phyloP scores from a whole-genome alignment of 371 early-diverging fungal genomes.

The Smittium mucronatum region DNA sequence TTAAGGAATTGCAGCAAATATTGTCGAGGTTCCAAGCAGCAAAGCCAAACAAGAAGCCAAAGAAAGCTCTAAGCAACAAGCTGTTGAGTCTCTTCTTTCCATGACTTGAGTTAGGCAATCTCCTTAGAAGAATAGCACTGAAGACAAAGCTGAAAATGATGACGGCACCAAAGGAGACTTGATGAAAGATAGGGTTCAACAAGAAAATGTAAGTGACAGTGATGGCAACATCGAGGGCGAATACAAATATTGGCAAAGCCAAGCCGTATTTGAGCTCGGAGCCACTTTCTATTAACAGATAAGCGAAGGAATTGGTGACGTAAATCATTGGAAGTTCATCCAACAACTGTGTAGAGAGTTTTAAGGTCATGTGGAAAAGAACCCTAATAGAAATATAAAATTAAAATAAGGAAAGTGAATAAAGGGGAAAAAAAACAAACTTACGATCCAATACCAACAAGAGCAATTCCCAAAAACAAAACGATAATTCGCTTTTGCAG shows the following conservation, averaged over 20 bases:
- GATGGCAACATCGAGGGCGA: conserved; percentile 18
- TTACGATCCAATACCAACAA: conserved; percentile 12
- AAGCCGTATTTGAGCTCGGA: conserved; percentile 31
- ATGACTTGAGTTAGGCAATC: conserved; percentile 12
- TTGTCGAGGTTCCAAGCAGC: conserved; percentile 67
- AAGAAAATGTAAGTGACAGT: conserved; percentile 24
- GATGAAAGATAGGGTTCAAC: conserved; percentile 26
- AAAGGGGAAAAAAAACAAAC: background rate
- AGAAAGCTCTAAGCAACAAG: conserved; percentile 15
- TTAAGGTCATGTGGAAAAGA: conserved; percentile 64
- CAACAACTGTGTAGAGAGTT: conserved; percentile 56
- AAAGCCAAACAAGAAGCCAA: conserved; percentile 41
- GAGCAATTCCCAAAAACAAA: conserved; percentile 3
- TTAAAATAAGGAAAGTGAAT: conserved; percentile 1
- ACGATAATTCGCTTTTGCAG: conserved; percentile 5
- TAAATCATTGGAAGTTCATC: conserved; percentile 57
- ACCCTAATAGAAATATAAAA: conserved; percentile 19
- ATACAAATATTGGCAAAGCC: conserved; percentile 33
- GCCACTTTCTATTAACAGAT: conserved; percentile 24
- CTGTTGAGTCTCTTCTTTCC: conserved; percentile 17
- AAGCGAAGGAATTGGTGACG: conserved; percentile 19
- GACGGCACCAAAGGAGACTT: conserved; percentile 19
- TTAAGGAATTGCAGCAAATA: conserved; percentile 42
- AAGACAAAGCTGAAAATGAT: conserved; percentile 21
- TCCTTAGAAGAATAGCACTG: conserved; percentile 31